Conservation (phyloP, 306 rosid species). For the Lathyrus oleraceus region DNA sequence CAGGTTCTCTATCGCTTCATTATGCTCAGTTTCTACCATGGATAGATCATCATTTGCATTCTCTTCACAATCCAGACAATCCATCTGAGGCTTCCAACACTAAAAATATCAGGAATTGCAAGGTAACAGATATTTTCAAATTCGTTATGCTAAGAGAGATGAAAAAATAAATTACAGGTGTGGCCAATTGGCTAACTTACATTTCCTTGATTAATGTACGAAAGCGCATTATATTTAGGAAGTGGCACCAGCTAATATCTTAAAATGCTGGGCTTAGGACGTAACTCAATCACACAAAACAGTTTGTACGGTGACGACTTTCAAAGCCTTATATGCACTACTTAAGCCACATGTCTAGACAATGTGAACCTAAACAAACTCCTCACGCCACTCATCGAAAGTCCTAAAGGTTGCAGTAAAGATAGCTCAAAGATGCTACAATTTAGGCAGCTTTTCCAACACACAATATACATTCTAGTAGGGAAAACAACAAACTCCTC, state of each 20-base stretch:
- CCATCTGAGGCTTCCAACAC: constrained; percentile 35
- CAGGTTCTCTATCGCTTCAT: constrained; percentile 35
- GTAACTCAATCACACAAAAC: neutral
- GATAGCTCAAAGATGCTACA: neutral
- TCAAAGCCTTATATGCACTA: neutral
- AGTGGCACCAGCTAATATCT: neutral
- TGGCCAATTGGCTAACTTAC: neutral
- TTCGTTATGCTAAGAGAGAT: neutral
- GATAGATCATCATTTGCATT: constrained; percentile 36
- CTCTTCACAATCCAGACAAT: constrained; percentile 40
- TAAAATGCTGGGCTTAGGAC: neutral
- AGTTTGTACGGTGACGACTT: neutral
- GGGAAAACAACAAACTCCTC: neutral
- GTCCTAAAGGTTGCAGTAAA: neutral
- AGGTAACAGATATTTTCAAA: constrained; percentile 16
- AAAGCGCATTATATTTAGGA: neutral
- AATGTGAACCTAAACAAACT: neutral
- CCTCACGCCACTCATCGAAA: neutral
- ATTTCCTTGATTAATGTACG: neutral
- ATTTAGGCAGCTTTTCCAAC: neutral
- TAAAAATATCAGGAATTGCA: constrained; percentile 25
- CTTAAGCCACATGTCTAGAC: neutral
- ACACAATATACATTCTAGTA: neutral
- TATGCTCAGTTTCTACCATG: constrained; percentile 30
- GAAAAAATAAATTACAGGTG: neutral